Conservation (phyloP, 2,329 filamentous ascomycete genomes). For the Neocatenulostroma microsporum region DNA sequence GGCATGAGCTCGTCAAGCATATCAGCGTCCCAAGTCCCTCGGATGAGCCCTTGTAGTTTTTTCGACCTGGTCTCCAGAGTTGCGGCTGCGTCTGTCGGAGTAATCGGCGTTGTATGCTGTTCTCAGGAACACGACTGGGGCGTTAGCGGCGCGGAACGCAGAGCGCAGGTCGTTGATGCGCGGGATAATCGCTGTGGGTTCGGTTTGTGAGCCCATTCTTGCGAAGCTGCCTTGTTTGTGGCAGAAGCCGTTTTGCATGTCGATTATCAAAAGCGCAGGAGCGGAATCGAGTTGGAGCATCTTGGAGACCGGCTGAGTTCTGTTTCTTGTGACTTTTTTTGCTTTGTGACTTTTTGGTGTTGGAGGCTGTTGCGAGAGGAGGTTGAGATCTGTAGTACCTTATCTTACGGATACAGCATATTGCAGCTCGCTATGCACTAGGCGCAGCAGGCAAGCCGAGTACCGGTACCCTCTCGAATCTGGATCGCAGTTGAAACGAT, state of each 20-base stretch:
- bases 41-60: slow-evolving; percentile 3
- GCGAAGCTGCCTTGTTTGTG: slow-evolving; percentile 9
- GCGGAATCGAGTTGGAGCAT: slow-evolving; percentile 5
- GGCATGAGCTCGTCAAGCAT: slow-evolving; percentile 10
- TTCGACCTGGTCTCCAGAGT: slow-evolving; percentile 1
- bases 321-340: background rate
- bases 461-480: too few relatives aligned
- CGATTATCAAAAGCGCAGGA: slow-evolving; percentile 17
- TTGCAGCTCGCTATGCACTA: too few relatives aligned
- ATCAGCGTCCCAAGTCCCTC: slow-evolving; percentile 9
- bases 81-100: slow-evolving; percentile 4
- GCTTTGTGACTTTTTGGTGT: too few relatives aligned
- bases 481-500: too few relatives aligned
- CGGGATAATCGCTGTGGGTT: slow-evolving; percentile 4
- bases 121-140: slow-evolving; percentile 8
- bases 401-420: too few relatives aligned
- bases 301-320: background rate
- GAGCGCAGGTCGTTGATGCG: slow-evolving; percentile 8
- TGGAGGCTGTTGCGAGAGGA: background rate
- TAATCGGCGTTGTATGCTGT: slow-evolving; percentile 8
- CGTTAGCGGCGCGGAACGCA: slow-evolving; percentile 3
- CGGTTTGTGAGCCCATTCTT: slow-evolving; percentile 3
- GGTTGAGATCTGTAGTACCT: background rate
- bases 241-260: slow-evolving; percentile 13
- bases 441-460: too few relatives aligned